Base-by-base conservation (phyloP, 805 yeast species). In the Tetrapisispora fleetii region DNA sequence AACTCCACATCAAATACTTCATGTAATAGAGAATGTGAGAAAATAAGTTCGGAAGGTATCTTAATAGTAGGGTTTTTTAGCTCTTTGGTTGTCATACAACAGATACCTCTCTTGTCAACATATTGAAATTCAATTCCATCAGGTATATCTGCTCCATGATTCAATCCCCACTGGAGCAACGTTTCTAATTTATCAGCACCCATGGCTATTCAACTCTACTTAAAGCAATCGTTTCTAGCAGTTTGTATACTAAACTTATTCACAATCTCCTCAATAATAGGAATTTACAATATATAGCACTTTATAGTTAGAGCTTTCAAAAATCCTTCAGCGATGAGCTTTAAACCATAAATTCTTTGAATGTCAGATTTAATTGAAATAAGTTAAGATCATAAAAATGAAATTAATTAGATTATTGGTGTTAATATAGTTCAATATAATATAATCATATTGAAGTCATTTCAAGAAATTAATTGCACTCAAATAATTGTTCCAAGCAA, bases 91-190 rank as follows among this genome's bases (percentile, higher is more conserved):
- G 63, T 49, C 13, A 60, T 45, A 18, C 72, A 69, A 46, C 62
- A 59, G 18, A 70, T 64, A 1, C 80, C 80, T 44, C 60, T 65
- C 7, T 54, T 57, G 3, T 57, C 54, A 4, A 56, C 60, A 27
- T 52, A 46, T 10, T 57, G 48, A 53, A 77, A 76, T n/a, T 58
- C 50, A 1, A 77, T 47, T 2, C 51, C 53, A 0, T 59, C 57
- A 17, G 71, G 67, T 21, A 71, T 53, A 0, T 43, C 17, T 1
- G 70, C 64, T 0, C 78, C 78, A 47, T 69, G 55, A 0, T 46
- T 39, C 7, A 30, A 40, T 0, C 76, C 77, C 79, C 79, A 73
- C 8, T 49, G 36, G 2, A 63, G 32, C 16, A 65, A 43, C 8
- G 36, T 44, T 6, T 53, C 28, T 7, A 48, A 5, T 19, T 39